These are phyloP conservation scores for Dryas integrifolia DNA, from an alignment of 331 rosid genomes.

Conservation along the genomic window DNA sequence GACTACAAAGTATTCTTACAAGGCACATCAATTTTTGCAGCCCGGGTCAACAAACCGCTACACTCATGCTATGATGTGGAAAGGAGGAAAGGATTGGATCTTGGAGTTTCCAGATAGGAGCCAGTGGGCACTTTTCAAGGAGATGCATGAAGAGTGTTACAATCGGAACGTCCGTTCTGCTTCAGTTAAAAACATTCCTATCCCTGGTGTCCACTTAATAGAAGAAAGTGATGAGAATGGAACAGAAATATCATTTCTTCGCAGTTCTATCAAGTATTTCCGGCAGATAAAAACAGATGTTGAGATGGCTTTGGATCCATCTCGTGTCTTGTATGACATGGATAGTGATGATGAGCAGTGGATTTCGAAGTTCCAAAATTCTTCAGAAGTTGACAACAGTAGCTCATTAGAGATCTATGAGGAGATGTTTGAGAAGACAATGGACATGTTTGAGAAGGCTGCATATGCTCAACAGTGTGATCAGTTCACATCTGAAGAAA, in stretches of 20 bases:
- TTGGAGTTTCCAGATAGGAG: constrained; percentile 90
- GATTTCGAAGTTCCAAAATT: constrained; percentile 42
- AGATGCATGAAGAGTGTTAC: constrained; percentile 93
- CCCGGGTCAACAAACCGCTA: constrained; percentile 93
- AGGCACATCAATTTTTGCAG: constrained; percentile 95
- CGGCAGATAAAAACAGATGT: constrained; percentile 74
- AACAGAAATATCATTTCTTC: constrained; percentile 50
- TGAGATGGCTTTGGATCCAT: constrained; percentile 85
- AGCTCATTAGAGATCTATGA: constrained; percentile 43
- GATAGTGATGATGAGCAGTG: constrained; percentile 93
- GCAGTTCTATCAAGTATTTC: constrained; percentile 64
- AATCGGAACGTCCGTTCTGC: constrained; percentile 87
- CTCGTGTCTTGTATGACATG: constrained; percentile 79
- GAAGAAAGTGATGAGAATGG: constrained; percentile 72
- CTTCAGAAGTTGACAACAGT: constrained; percentile 37
- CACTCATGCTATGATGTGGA: constrained; percentile 99
- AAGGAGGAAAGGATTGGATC: constrained; percentile 93
- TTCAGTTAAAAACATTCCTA: constrained; percentile 81
- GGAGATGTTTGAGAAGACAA: constrained; percentile 69
- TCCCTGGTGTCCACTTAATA: constrained; percentile 78
- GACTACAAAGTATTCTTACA: constrained; percentile 68
- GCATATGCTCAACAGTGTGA: constrained; percentile 60
- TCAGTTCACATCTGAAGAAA: constrained; percentile 63
- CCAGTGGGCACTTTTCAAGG: constrained; percentile 92
- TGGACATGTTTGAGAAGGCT: constrained; percentile 88